Evolutionary conservation across 2,329 filamentous ascomycete genomes (phyloP).

Genomic region (Paecilomyces fulvus): DNA sequence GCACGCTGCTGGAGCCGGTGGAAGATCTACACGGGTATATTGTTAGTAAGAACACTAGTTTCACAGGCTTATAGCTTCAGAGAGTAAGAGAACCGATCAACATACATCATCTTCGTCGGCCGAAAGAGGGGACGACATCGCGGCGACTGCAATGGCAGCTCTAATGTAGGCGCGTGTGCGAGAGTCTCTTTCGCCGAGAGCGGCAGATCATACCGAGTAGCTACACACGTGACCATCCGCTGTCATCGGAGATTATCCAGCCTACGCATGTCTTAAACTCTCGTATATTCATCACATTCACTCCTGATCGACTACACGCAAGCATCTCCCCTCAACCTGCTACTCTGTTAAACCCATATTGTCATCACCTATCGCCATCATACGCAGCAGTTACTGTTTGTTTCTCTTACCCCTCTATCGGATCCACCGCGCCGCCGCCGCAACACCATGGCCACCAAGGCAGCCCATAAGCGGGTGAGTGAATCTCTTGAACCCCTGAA

Average conservation of each 20-base stretch:
- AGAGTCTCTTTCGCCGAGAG: background rate
- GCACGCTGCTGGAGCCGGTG: slow-evolving; percentile 39
- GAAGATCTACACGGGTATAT: slow-evolving; percentile 23
- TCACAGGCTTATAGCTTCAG: background rate
- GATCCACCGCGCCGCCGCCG: background rate
- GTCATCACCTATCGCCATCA: background rate
- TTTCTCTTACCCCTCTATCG: background rate
- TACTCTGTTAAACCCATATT: background rate
- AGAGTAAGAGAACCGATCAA: background rate
- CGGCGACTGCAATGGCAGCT: slow-evolving; percentile 25
- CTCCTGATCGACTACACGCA: background rate
- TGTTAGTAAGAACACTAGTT: slow-evolving; percentile 4
- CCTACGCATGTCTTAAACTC: background rate
- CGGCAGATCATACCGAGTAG: background rate
- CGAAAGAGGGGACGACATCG: slow-evolving; percentile 36
- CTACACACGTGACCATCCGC: background rate
- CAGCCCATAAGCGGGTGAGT: slow-evolving; percentile 62
- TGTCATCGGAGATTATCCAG: background rate
- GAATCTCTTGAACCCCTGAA: background rate
- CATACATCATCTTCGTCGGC: slow-evolving; percentile 35
- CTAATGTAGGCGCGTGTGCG: slow-evolving; percentile 3
- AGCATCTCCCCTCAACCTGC: background rate
- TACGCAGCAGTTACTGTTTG: background rate
- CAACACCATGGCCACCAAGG: slow-evolving; percentile 58
- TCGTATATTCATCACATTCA: background rate